Percentiles rank a stretch among this genome's conserved stretches.
Evolutionary conservation across 1,284 basidiomycete species (phyloP).

Genomic region (Anthracocystis walkeri): DNA sequence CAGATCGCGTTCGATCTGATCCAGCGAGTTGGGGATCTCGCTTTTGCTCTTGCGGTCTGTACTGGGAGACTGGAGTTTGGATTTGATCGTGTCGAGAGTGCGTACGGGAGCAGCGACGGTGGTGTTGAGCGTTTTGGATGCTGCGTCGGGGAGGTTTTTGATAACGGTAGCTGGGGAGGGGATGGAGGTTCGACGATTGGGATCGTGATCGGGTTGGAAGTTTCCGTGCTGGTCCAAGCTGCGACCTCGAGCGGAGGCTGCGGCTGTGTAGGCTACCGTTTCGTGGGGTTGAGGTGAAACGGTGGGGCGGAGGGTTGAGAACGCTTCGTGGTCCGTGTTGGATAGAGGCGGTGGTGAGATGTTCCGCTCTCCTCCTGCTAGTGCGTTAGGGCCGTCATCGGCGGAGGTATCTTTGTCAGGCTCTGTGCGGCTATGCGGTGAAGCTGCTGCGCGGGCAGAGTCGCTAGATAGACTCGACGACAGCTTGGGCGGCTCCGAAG

Average conservation of each 20-base stretch:
- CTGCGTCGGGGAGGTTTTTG: conserved; percentile 34
- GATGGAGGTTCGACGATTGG: conserved; percentile 10
- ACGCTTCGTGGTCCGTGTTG: conserved; percentile 15
- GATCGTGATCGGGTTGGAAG: conserved; percentile 18
- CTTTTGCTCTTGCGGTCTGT: conserved; percentile 41
- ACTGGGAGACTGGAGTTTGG: conserved; percentile 32
- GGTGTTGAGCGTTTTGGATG: conserved; percentile 18
- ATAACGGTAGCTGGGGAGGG: conserved; percentile 20
- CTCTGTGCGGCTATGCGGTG: neutral
- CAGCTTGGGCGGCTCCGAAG: conserved; percentile 26
- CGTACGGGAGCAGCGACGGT: conserved; percentile 27
- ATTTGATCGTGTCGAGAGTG: conserved; percentile 36
- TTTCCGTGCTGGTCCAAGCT: conserved; percentile 26
- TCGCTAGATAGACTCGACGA: neutral
- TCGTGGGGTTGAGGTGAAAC: conserved; percentile 13
- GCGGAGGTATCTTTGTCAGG: neutral
- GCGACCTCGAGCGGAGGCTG: conserved; percentile 15
- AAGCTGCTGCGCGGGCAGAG: neutral
- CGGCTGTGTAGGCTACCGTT: conserved; percentile 31
- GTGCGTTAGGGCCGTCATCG: neutral
- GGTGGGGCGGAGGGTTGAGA: conserved; percentile 18
- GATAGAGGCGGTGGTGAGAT: conserved; percentile 19
- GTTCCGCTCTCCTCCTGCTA: no score
- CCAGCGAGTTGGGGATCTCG: conserved; percentile 25
- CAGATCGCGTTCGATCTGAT: conserved; percentile 29